Evolutionary conservation across 1,284 basidiomycete species (phyloP), one percentile per base, ranked within the genome.

Genomic region (Austroboletus niveus): DNA sequence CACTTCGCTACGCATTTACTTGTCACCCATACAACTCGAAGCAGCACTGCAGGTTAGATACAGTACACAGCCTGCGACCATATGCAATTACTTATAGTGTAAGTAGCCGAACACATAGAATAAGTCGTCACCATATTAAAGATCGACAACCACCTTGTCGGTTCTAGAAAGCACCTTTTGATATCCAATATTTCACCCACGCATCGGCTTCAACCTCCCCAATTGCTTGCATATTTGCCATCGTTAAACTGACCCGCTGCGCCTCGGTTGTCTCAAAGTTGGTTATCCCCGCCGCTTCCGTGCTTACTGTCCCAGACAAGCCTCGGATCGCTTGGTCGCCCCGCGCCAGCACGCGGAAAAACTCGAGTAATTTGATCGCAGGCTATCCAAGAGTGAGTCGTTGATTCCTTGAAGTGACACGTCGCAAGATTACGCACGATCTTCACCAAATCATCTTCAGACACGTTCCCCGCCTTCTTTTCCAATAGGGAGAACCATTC

Each of bases 121-220:
- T 5, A 24, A 24, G 5, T 5, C 22, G 22, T 24, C 22, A 24
- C 22, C 22, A 24, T 24, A 3, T 24, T 24, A 24, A 24, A 24
- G 22, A 24, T 24, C 22, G 22, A 24, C 22, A 24, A 24, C 22
- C 22, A 24, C 5, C 22, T 24, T 24, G 22, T 24, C 22, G 22
- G 22, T 24, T 24, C 22, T 24, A 38, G n/a, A 38, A 15, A 4
- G 36, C 36, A 15, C 54, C 59, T 17, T 56, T 67, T 6, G 47
- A 52, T 1, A 54, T 53, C 64, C 64, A 65, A 34, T 65, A 65
- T 11, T 32, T 22, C 4, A 68, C 66, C 63, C 64, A 68, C 0
- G 56, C 59, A 24, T 53, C 46, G 0, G 54, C 64, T 31, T 68
- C 61, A 2, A 34, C 40, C 14, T 61, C 50, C 1, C 60, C 64